A percentile compares a stretch with the other conserved stretches of the same genome.
Conservation (phyloP, 352 stramenopile genomes). For the Globisporangium cederbergense region DNA sequence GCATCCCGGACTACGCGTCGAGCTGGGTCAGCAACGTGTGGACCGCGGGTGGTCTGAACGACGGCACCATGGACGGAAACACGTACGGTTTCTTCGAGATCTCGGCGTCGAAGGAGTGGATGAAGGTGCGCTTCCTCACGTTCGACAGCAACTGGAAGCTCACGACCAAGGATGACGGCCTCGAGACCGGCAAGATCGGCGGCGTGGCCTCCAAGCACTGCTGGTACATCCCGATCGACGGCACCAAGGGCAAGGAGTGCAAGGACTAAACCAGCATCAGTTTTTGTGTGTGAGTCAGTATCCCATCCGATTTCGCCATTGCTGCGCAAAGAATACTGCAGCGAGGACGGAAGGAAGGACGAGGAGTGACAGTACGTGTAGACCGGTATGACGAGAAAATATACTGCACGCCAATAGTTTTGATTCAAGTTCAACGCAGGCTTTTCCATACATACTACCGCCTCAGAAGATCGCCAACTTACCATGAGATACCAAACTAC, state of each 20-base stretch:
- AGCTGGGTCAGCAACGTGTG: conserved; percentile 42
- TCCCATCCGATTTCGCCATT: background rate
- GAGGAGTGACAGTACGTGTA: background rate
- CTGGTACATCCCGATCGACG: conserved; percentile 63
- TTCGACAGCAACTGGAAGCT: conserved; percentile 63
- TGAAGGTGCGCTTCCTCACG: conserved; percentile 71
- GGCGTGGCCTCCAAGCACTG: conserved; percentile 69
- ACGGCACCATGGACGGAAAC: conserved; percentile 29
- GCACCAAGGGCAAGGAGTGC: conserved; percentile 26
- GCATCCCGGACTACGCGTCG: conserved; percentile 55
- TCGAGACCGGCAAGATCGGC: conserved; percentile 38
- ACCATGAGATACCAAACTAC: no score
- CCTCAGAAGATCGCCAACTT: no score
- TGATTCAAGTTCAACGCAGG: no score
- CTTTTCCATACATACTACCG: no score
- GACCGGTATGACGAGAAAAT: conserved; percentile 3
- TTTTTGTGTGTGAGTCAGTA: conserved; percentile 11
- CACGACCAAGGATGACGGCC: conserved; percentile 32
- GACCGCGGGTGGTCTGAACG: conserved; percentile 29
- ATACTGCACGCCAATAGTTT: background rate
- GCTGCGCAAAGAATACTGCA: background rate
- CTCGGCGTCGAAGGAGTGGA: conserved; percentile 54
- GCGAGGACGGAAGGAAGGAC: background rate
- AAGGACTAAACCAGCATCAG: conserved; percentile 3
- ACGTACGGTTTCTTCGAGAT: conserved; percentile 74